Percentiles rank a stretch among this genome's conserved stretches.
Conservation (phyloP, 1,139 yeast species). For the Hyphopichia khmerensis region DNA sequence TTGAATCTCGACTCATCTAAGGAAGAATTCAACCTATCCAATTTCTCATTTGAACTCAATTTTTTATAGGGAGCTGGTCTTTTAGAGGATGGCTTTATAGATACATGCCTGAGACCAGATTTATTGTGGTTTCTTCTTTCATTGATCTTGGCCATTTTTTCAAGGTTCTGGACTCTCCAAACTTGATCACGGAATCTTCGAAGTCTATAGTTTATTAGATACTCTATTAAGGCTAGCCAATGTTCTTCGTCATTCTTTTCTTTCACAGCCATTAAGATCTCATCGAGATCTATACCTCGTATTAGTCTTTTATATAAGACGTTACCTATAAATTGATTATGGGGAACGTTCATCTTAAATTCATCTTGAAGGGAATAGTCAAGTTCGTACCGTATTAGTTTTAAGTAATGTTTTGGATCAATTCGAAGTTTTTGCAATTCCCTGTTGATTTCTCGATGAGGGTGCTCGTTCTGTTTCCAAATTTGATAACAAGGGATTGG, state of each 20-base stretch:
- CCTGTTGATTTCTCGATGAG: constrained; percentile 1
- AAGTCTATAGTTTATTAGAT: background rate
- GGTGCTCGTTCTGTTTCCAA: background rate
- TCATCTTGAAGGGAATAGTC: constrained; percentile 15
- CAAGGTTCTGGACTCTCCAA: constrained; percentile 1
- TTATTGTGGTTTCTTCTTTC: constrained; percentile 4
- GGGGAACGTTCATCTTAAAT: constrained; percentile 10
- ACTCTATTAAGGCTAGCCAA: background rate
- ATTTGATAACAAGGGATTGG: background rate
- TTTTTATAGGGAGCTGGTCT: background rate
- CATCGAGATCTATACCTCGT: constrained; percentile 11
- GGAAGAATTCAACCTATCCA: constrained; percentile 10
- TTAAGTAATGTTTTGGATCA: constrained; percentile 10
- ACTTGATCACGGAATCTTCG: background rate
- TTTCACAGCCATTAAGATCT: constrained; percentile 1
- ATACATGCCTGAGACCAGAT: background rate
- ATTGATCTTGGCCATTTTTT: background rate
- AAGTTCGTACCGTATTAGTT: constrained; percentile 16
- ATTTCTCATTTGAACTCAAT: constrained; percentile 6
- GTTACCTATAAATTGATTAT: background rate
- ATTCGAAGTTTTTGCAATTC: constrained; percentile 6
- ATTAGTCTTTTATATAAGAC: constrained; percentile 5
- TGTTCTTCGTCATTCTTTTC: background rate
- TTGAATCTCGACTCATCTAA: constrained; percentile 4
- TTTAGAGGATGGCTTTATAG: background rate